Evolutionary conservation across 2,329 filamentous ascomycete species (phyloP), one percentile per base, ranked within the genome.

Genomic region (Fusarium chaquense): DNA sequence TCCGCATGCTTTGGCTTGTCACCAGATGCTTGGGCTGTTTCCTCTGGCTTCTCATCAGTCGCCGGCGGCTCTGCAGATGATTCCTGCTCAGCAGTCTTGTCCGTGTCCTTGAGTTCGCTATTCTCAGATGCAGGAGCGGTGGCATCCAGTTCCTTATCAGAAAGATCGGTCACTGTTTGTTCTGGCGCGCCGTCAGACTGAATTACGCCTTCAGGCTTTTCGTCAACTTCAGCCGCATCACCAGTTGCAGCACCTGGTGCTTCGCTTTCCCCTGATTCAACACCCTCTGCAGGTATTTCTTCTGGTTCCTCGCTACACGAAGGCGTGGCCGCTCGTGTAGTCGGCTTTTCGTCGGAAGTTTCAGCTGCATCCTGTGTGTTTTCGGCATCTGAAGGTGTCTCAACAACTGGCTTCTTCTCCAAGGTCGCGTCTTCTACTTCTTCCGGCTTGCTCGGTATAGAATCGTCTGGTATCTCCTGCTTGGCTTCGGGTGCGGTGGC

Each of bases 391-490:
- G 44, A 11, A 44, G 52, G 26, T 47, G 38, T 36, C 33, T 57
- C 57, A 24, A 44, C 36, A 35, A 24, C 28, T 28, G 33, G 45
- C 26, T 66, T 57, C 32, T 64, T 51, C 28, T 70, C 65, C 13
- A 30, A 10, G 12, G 55, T 12, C n/a, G 11, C 18, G 15, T 59
- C 49, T 49, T 55, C 50, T 28, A 41, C 43, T 45, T 64, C 67
- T 52, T 58, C 52, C n/a, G 30, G 18, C 44, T 49, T 55, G 18
- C 30, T 33, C 26, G 58, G 35, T 36, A 53, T 20, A 38, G 35
- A 26, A 35, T 45, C 45, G 9, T 56, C 36, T 15, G 32, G 30
- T 54, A 36, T 53, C 36, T 53, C 55, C 43, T 61, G 35, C 38
- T 70, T 51, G 22, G 57, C 54, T 10, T 33, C 58, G 13, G 20